Evolutionary conservation across 441 rosid species (phyloP).

Genomic region (Caryocar brasiliense): DNA sequence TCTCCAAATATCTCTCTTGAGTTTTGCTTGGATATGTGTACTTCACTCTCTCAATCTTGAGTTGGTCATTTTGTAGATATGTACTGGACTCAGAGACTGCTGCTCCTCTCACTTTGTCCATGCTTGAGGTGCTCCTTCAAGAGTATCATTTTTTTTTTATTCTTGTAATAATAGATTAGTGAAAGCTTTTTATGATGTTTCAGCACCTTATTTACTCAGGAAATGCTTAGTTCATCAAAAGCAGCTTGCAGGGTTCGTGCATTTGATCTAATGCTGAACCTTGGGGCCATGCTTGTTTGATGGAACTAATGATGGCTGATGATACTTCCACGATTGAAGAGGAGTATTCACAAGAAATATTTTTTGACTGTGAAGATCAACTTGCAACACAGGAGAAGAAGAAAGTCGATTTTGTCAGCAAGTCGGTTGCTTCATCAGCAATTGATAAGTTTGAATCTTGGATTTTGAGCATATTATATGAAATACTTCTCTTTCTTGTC

Average conservation of each 20-base stretch:
- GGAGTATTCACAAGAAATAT: slow-evolving; percentile 64
- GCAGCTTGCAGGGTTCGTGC: slow-evolving; percentile 78
- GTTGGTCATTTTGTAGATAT: slow-evolving; percentile 56
- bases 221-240: slow-evolving; percentile 82
- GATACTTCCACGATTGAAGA: slow-evolving; percentile 77
- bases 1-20: no score
- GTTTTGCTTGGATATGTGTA: no score
- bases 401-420: slow-evolving; percentile 40
- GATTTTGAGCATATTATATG: slow-evolving; percentile 82
- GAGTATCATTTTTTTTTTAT: slow-evolving; percentile 8
- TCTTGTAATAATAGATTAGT: slow-evolving; percentile 8
- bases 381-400: slow-evolving; percentile 41
- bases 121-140: slow-evolving; percentile 73
- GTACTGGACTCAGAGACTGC: slow-evolving; percentile 91
- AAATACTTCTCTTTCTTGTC: slow-evolving; percentile 89
- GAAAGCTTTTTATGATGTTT: slow-evolving; percentile 15
- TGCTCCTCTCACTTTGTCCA: slow-evolving; percentile 91
- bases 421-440: slow-evolving; percentile 49
- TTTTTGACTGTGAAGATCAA: slow-evolving; percentile 49
- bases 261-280: slow-evolving; percentile 90
- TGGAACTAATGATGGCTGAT: slow-evolving; percentile 72
- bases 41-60: no score
- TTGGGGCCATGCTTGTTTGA: slow-evolving; percentile 90
- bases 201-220: slow-evolving; percentile 40
- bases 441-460: slow-evolving; percentile 78